Base-by-base conservation (phyloP, 768 basidiomycete species). In the Asterophora parasitica region DNA sequence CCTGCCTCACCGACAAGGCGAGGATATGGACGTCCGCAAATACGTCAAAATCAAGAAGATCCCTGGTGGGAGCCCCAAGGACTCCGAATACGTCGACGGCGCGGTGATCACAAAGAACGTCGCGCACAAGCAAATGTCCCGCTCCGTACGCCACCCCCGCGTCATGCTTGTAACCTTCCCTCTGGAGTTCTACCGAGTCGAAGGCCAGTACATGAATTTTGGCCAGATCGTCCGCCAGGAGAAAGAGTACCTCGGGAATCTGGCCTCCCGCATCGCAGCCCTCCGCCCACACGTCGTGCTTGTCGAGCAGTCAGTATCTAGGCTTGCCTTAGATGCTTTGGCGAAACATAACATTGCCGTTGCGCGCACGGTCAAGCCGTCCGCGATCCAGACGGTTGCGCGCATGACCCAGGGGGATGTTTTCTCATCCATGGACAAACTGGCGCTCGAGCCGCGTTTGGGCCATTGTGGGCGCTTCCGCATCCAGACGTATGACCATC, bases 1-100 rank as follows among this genome's bases (percentile, higher is more conserved):
- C 5, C 62, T 76, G 19, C 75, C 77, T 41, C 83, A 90, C 54
- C 78, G 84, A 4, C 84, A 90, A 61, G 92, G 92, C 1, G 89
- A 92, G 57, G 88, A 91, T 53, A 93, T 97, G 83, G 96, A 98
- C 64, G 86, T 96, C 17, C 76, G 95, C 27, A 81, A 85, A 32
- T 96, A 95, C 57, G 92, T 98, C 39, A 97, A 97, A 70, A 94
- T 98, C 67, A 98, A 99, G 73, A 95, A 95, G 67, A 87, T 98
- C 12, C 95, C 96, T 0, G 96, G 96, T 17, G 96, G 96, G 4
- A 73, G 79, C 31, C 93, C 95, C 15, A 78, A 74, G 20, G 92
- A 99, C 64, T 96, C 92, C 4, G 96, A 99, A 70, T 98, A 93
- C 62, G 91, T 99, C 37, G 88, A 92, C 46, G 96, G 96, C 10